Base-by-base conservation (phyloP, 768 basidiomycete species). In the Boletus vinaceobasis region DNA sequence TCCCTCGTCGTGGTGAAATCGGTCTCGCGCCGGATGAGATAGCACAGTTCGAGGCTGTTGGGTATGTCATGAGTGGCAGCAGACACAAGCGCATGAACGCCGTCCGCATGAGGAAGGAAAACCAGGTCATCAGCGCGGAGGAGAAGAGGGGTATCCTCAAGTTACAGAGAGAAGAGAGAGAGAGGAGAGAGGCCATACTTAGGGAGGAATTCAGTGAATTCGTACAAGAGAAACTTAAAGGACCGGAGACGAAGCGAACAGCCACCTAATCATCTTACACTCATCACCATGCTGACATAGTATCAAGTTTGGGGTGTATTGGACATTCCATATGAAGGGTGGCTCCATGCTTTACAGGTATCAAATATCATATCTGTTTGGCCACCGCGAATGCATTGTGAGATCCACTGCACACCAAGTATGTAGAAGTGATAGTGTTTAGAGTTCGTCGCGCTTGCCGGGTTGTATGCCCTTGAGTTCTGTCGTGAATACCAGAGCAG, bases 1-100 rank as follows among this genome's bases (percentile, higher is more conserved):
- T 98, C 65, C 97, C 97, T 1, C 92, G 97, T 59, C 91, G 97
- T 79, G 97, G 97, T 74, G 97, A 99, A 74, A 98, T 99, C 62
- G 97, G 97, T 52, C 75, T 99, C 60, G 87, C 88, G 10, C 85
- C 92, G 13, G 85, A 86, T 31, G 83, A 92, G 70, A 99, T 99
- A 60, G 93, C 87, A 7, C 70, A 81, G 67, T 98, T 81, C 73
- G 97, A 99, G 75, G 65, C 78, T 23, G 89, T 88, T 8, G 97
- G 97, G 17, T 99, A 97, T 71, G 97, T 99, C 44, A 99, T 98
- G 97, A 93, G 90, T 62, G 97, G 96, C 43, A 90, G 85, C 64
- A 77, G 96, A 58, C 94, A 99, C 72, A 82, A 90, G 60, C 81
- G 93, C 71, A 99, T 99, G 97, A 99, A 98, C 62, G 96, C 97